Base-by-base conservation (phyloP, 192 early-diverging fungal species). In the Entophlyctis helioformis region DNA sequence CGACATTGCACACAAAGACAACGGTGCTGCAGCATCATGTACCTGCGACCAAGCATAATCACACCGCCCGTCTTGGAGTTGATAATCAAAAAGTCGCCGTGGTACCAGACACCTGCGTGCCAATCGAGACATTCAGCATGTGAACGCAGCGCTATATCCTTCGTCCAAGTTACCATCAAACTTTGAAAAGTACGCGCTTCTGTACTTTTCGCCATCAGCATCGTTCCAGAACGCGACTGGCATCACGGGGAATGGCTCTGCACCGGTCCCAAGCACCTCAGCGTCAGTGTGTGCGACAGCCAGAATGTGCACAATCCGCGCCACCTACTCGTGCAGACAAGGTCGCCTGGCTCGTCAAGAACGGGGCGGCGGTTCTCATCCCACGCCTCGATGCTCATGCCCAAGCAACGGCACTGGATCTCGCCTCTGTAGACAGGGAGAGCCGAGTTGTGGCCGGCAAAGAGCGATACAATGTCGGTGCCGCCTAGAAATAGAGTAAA, bases 41-140 rank as follows among this genome's bases (percentile, higher is more conserved):
- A 59, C 50, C 50, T 59, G 32, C 91, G 72, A 2, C 95, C 95
- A 9, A 96, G 74, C 92, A 98, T 94, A 32, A 90, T 67, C 48
- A 98, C 83, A 21, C 95, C 92, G 27, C 86, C 85, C 0, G 90
- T 95, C 11, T 59, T 63, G 28, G 76, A 66, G 58, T 87, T 87
- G 45, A 96, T 81, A 42, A 72, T 63, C 45, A 96, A 77, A 66
- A 87, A 98, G 58, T 98, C 91, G 22, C 92, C 91, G 56, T 98
- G 91, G 67, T 91, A 89, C 95, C 95, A 98, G 23, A 93, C 75
- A 49, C 77, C n/a, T n/a, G n/a, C n/a, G n/a, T n/a, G n/a, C n/a
- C n/a, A n/a, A n/a, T n/a, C n/a, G n/a, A n/a, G n/a, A n/a, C n/a
- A n/a, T n/a, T n/a, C n/a, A n/a, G n/a, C n/a, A n/a, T n/a, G n/a